Evolutionary conservation across 176 grass and related monocot genomes (phyloP).

Genomic region (Cymbopogon citratus): DNA sequence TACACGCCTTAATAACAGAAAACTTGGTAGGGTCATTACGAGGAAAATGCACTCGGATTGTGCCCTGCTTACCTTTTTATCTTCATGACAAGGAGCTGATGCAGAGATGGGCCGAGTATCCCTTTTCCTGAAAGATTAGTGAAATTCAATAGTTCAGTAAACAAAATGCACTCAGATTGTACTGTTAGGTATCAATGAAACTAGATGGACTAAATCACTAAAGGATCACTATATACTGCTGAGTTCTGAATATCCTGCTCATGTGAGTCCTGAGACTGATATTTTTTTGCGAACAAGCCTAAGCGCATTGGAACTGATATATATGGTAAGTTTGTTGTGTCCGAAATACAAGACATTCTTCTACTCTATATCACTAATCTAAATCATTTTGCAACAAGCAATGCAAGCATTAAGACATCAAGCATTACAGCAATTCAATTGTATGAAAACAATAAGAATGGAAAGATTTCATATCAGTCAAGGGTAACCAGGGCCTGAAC

Average conservation of each 20-base stretch:
- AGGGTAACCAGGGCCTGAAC: not conserved
- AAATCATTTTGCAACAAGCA: not conserved
- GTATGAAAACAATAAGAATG: not conserved
- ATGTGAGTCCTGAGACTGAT: not conserved
- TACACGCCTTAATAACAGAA: not conserved
- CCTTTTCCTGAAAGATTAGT: not conserved
- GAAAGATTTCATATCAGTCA: not conserved
- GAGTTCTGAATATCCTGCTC: not conserved
- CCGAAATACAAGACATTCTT: not conserved
- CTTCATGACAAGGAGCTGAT: conserved; percentile 38
- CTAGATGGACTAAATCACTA: not conserved
- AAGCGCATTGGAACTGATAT: too few relatives aligned
- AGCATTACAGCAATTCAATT: not conserved
- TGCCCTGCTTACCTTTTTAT: conserved; percentile 37
- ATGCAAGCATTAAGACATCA: not conserved
- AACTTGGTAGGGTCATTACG: not conserved
- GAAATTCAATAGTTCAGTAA: conserved; percentile 9
- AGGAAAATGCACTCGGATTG: not conserved
- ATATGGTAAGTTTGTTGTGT: not conserved
- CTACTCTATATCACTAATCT: not conserved
- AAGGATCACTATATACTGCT: not conserved
- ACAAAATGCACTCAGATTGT: not conserved
- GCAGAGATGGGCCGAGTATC: conserved; percentile 28
- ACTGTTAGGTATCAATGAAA: not conserved
- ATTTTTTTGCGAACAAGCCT: too few relatives aligned